phyloP scores from a whole-genome alignment of 2,329 filamentous ascomycete species.

The Penicillium sp. region DNA sequence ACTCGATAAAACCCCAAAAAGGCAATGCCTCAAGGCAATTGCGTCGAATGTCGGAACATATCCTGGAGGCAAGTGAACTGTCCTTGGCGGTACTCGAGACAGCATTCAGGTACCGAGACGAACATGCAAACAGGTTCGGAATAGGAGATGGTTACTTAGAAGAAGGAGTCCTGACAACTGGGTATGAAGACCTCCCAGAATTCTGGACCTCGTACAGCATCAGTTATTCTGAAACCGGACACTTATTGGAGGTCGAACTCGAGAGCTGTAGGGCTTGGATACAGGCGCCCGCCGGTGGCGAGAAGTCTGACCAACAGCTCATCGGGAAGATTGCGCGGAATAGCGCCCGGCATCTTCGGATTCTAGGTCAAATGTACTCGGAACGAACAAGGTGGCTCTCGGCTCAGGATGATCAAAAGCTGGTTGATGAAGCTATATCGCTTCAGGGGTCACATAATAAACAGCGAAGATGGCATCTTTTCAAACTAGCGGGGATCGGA shows the following conservation, averaged over 20 bases:
- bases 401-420: slow-evolving; percentile 56
- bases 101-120: slow-evolving; percentile 72
- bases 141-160: slow-evolving; percentile 69
- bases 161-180: slow-evolving; percentile 65
- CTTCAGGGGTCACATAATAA: slow-evolving; percentile 51
- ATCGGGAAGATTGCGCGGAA: slow-evolving; percentile 57
- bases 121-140: slow-evolving; percentile 73
- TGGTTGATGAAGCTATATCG: slow-evolving; percentile 53
- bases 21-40: slow-evolving; percentile 62
- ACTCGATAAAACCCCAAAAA: slow-evolving; percentile 74
- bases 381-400: slow-evolving; percentile 65
- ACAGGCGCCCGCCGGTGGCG: slow-evolving; percentile 36
- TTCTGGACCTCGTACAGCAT: slow-evolving; percentile 78
- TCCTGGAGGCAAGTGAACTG: slow-evolving; percentile 76
- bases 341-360: slow-evolving; percentile 59
- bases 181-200: slow-evolving; percentile 72
- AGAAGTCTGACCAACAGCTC: slow-evolving; percentile 38
- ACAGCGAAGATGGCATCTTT: slow-evolving; percentile 53
- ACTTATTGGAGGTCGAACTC: slow-evolving; percentile 47
- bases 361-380: slow-evolving; percentile 62
- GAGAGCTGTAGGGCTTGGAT: slow-evolving; percentile 47
- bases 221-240: slow-evolving; percentile 43
- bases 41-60: slow-evolving; percentile 49
- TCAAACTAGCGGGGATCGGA: slow-evolving; percentile 55
- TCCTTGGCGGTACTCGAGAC: slow-evolving; percentile 68